Base-by-base conservation (phyloP, 805 yeast genomes). In the Brettanomyces anomalus region DNA sequence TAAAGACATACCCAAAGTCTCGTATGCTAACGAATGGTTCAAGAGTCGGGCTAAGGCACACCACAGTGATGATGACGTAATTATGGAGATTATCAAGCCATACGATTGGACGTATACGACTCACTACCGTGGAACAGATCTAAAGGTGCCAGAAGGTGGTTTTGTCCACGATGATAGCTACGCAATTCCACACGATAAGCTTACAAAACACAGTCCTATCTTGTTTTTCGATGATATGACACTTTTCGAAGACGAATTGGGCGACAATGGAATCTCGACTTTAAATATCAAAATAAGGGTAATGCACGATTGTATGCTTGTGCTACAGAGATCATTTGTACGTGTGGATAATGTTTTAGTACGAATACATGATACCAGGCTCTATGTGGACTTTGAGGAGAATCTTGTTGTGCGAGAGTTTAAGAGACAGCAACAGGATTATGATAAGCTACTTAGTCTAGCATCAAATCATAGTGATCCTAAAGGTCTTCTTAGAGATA, bases 91-190 rank as follows among this genome's bases (percentile, higher is more conserved):
- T 31, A 76, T 81, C 40, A 82, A 83, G 52, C 93, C 96, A 2
- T 93, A 78, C 58, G 98, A 93, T 65, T 93, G 99, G 99, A 90
- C 98, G 0, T 93, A 93, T 58, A 76, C 96, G 0, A 79, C 95
- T 0, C 62, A 69, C 38, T 93, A 90, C 59, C 71, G 68, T 46
- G 98, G 97, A 0, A 71, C 80, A 0, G 38, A 33, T 31, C 21
- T 40, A n/a, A 31, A 6, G 5, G 43, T 67, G 4, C 19, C 49
- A 10, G 46, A 37, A 5, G 32, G 37, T 2, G 15, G 21, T 2
- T 53, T 52, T 36, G 46, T 49, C n/a, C 51, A 49, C 31, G 62
- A 59, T 33, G 64, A 61, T 5, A 53, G 52, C 1, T 40, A 43
- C 13, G 53, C 54, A 28, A 76, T 90, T 11, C 98, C 98, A 0